Evolutionary conservation across 805 yeast genomes (phyloP), one percentile per base, ranked within the genome.

Genomic region (Ogataea thermomethanolica): DNA sequence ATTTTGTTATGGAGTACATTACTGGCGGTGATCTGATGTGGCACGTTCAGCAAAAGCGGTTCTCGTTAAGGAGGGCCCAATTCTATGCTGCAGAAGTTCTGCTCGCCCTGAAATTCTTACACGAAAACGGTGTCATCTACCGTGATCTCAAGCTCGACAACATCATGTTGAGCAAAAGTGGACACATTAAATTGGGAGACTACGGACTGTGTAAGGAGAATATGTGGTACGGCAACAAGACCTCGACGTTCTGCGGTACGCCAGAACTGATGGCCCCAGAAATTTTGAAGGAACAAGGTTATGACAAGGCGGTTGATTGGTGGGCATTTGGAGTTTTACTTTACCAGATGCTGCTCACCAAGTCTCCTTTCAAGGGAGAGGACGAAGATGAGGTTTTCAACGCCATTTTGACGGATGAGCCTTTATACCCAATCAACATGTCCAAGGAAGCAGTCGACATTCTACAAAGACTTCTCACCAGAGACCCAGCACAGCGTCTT

Each of bases 251-350:
- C 69, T 93, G 99, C 70, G 99, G 99, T 53, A 93, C 99, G 2
- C 99, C 99, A 0, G 99, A 93, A 63, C 86, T 93, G 53, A 93
- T 93, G 96, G 99, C 99, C 1, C 99, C 99, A 0, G 99, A 93
- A 64, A 91, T 93, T 51, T 71, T 93, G 57, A 81, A 87, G 49
- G 98, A 93, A 39, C 95, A 90, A 62, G 84, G 81, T 44, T 93
- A 93, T 57, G 93, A 89, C 38, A 79, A 95, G 57, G 84, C 93
- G 28, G 99, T 93, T 39, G 99, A 93, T 66, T 93, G 99, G 99
- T 93, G 99, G 99, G 98, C 99, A 1, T 88, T 90, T 71, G 99
- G 99, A 43, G 98, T 93, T 22, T 72, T 93, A 49, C 70, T 93
- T 50, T 93, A 91, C 64, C 99, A 93, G 65, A 93, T 93, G 99